Base-by-base conservation (phyloP, 441 rosid genomes). In the Populus hybrid region DNA sequence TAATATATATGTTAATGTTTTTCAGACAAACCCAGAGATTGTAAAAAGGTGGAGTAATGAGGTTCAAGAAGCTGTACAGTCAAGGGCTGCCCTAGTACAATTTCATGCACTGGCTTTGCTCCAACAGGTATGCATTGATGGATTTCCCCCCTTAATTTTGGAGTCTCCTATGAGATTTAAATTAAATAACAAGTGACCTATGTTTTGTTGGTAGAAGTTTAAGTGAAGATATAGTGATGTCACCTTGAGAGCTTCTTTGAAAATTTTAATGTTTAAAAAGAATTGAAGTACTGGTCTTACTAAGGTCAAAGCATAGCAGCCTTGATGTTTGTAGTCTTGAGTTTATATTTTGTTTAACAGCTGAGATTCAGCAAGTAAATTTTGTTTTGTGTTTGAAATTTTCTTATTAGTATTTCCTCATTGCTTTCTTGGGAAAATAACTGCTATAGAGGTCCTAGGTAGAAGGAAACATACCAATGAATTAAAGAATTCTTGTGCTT, bases 11-110 rank as follows among this genome's bases (percentile, higher is more conserved):
- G 40, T 76, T 74, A 68, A 53, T 67, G 57, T 78, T 77, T 81
- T 69, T 32, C 86, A 96, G 99, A 89, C 98, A 75, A 96, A 90
- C 85, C 99, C 99, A 3, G 98, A 94, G 85, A 92, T 96, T 83
- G 99, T 96, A 81, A 96, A 94, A 86, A 89, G 99, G 82, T 94
- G 99, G 98, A 96, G 98, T 80, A 96, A 96, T 82, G 99, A 96
- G 85, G 97, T 96, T 81, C 98, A 94, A 85, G 99, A 96, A 88
- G 98, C 98, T 87, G 89, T 96, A 83, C 97, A 93, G 69, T 96
- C 99, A 73, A 93, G 97, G 86, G 91, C 97, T 72, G 94, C 98
- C 80, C 97, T 96, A 81, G 98, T 94, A 67, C 99, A 93, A 85
- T 96, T 93, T 82, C 99, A 96, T 87, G 98, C 99, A n/a, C 82